Base-by-base conservation (phyloP, 2,329 filamentous ascomycete genomes). In the Stenocarpella maydis region DNA sequence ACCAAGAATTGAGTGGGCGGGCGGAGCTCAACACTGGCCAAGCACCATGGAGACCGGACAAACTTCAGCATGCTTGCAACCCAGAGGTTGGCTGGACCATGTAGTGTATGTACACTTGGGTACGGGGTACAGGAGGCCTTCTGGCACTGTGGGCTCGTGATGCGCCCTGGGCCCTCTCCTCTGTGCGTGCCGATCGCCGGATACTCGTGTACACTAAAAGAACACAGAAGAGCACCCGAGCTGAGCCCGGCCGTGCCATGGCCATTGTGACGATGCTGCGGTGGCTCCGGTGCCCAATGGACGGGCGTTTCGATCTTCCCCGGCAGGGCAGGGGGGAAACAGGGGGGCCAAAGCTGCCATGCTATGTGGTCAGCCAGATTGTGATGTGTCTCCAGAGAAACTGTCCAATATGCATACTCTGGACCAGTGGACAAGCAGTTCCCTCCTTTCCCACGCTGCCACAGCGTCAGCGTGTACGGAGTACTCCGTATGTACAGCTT, bases 331-430 rank as follows among this genome's bases (percentile, higher is more conserved):
- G 4, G 41, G 45, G 4, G n/a, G 3, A 4, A 49, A 6, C 52
- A 37, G 50, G 28, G 39, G 14, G 15, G 10, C 26, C 2, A 58
- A 14, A 58, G 28, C 37, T 1, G 54, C 37, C 37, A 15, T 12
- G 5, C 8, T 7, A 28, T 41, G 41, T 49, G 47, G 52, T 45
- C 52, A 45, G 24, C 14, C 41, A 67, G 52, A 67, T 58, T 58
- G 52, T 28, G 65, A 67, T 67, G 21, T 41, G 37, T 45, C 34
- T 34, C 31, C 24, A 58, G 52, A 58, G 21, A 67, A 41, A 52
- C 52, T 67, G 65, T 50, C 21, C 31, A 45, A 39, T 58, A 67
- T 58, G 52, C 65, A 67, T 67, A 58, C 58, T 50, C 65, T 47
- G 52, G 54, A 54, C 34, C 15, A 45, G 17, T 47, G 52, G 54